Conservation (phyloP, 2,329 filamentous ascomycete species). For the Hypoxylon sp. region DNA sequence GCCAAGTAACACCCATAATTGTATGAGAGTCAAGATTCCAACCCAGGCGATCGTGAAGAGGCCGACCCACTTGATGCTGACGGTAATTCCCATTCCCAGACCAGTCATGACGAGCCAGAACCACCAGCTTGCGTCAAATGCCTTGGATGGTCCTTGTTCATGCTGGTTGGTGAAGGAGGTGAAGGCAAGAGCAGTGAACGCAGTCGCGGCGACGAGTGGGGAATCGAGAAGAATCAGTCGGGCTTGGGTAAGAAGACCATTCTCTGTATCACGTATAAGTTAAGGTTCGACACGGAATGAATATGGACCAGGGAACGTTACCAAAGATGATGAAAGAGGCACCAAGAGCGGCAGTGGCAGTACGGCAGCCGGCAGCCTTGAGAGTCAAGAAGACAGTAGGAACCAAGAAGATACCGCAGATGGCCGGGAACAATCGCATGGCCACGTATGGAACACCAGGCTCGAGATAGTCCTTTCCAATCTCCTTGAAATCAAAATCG, state of each 20-base stretch:
- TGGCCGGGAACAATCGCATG: slow-evolving; percentile 93
- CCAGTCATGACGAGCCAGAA: slow-evolving; percentile 95
- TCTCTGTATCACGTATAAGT: slow-evolving; percentile 72
- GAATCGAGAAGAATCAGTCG: slow-evolving; percentile 97
- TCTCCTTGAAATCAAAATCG: slow-evolving; percentile 98
- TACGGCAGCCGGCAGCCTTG: slow-evolving; percentile 91
- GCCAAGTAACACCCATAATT: slow-evolving; percentile 95
- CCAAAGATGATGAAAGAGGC: slow-evolving; percentile 92
- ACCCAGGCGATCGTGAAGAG: slow-evolving; percentile 99
- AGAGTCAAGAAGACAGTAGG: slow-evolving; percentile 95
- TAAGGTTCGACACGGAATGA: neutral
- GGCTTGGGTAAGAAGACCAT: slow-evolving; percentile 94
- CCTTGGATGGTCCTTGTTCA: slow-evolving; percentile 88
- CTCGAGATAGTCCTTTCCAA: slow-evolving; percentile 98
- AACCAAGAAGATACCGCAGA: slow-evolving; percentile 89
- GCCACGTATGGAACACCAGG: slow-evolving; percentile 96
- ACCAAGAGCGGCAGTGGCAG: slow-evolving; percentile 85
- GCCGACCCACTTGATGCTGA: slow-evolving; percentile 98
- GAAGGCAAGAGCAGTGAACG: slow-evolving; percentile 90
- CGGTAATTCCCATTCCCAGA: slow-evolving; percentile 87
- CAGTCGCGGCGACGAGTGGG: slow-evolving; percentile 92
- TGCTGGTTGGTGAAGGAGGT: slow-evolving; percentile 97
- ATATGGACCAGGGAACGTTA: slow-evolving; percentile 63
- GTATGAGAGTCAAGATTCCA: slow-evolving; percentile 87
- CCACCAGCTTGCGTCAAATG: slow-evolving; percentile 95